A percentile compares a stretch with the other conserved stretches of the same genome.
Conservation (phyloP, 768 basidiomycete genomes). For the Rickenella mellea region DNA sequence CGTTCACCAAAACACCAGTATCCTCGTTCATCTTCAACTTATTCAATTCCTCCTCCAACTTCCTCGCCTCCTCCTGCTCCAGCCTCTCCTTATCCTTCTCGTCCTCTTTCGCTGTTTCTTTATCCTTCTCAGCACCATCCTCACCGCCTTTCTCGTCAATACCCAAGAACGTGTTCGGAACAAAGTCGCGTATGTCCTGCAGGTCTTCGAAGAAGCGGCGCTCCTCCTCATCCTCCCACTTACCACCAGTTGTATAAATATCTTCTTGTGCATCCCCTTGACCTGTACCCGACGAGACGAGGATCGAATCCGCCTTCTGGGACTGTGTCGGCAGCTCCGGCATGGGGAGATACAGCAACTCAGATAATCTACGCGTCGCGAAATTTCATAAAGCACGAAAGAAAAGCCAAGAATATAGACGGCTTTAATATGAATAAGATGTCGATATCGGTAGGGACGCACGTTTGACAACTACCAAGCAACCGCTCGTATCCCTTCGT, state of each 20-base stretch:
- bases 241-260: conserved; percentile 48
- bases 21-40: conserved; percentile 33
- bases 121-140: conserved; percentile 22
- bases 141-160: conserved; percentile 31
- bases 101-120: conserved; percentile 41
- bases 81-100: conserved; percentile 45
- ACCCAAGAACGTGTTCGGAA: conserved; percentile 81
- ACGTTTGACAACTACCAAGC: conserved; percentile 83
- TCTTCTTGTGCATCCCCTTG: conserved; percentile 52
- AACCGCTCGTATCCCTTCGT: conserved; percentile 92
- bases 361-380: conserved; percentile 65
- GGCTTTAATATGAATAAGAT: conserved; percentile 1
- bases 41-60: conserved; percentile 67
- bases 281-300: conserved; percentile 47
- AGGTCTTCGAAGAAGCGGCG: conserved; percentile 88
- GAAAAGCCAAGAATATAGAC: conserved; percentile 7
- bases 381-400: too few relatives aligned
- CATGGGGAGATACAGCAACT: conserved; percentile 75
- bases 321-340: conserved; percentile 78
- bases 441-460: conserved; percentile 15
- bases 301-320: conserved; percentile 73
- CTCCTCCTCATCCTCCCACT: conserved; percentile 99
- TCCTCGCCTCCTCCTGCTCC: conserved; percentile 57
- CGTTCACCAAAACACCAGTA: background rate
- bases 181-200: conserved; percentile 84